These are phyloP conservation scores for Alternaria alternata DNA, from an alignment of 2,329 filamentous ascomycete genomes.

Conservation along the genomic window DNA sequence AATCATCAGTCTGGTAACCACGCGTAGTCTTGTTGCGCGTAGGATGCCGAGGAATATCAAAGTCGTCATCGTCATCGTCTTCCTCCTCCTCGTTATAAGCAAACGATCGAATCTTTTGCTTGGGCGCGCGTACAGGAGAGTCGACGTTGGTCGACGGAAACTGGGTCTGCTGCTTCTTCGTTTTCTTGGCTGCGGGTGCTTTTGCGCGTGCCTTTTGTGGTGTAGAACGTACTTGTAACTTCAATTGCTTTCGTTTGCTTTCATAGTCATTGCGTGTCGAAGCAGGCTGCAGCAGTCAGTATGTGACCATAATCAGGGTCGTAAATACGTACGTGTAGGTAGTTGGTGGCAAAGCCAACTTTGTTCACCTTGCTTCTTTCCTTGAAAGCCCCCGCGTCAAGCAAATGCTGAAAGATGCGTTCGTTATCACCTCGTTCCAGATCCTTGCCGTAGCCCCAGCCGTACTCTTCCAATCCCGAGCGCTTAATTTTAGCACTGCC, in stretches of 20 bases:
- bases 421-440: slow-evolving; percentile 80
- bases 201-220: slow-evolving; percentile 50
- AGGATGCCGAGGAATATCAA: slow-evolving; percentile 31
- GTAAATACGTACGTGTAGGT: slow-evolving; percentile 67
- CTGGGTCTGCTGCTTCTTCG: slow-evolving; percentile 51
- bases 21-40: slow-evolving; percentile 36
- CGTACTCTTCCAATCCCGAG: slow-evolving; percentile 61
- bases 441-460: slow-evolving; percentile 70
- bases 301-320: not conserved
- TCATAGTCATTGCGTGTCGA: slow-evolving; percentile 57
- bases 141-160: slow-evolving; percentile 73
- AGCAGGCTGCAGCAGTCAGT: slow-evolving; percentile 50
- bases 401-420: slow-evolving; percentile 80
- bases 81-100: slow-evolving; percentile 36
- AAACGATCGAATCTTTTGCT: slow-evolving; percentile 44
- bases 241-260: slow-evolving; percentile 48
- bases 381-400: slow-evolving; percentile 74
- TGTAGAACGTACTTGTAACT: slow-evolving; percentile 63
- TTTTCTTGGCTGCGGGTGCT: slow-evolving; percentile 27
- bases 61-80: slow-evolving; percentile 34
- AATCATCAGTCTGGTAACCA: slow-evolving; percentile 48
- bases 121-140: slow-evolving; percentile 64
- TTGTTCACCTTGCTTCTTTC: slow-evolving; percentile 74
- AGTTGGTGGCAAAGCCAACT: slow-evolving; percentile 75
- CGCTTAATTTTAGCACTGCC: slow-evolving; percentile 67